Percentiles rank a stretch among this genome's conserved stretches.
Evolutionary conservation across 2,329 filamentous ascomycete genomes (phyloP).

Genomic region (Exophiala alcalophila): DNA sequence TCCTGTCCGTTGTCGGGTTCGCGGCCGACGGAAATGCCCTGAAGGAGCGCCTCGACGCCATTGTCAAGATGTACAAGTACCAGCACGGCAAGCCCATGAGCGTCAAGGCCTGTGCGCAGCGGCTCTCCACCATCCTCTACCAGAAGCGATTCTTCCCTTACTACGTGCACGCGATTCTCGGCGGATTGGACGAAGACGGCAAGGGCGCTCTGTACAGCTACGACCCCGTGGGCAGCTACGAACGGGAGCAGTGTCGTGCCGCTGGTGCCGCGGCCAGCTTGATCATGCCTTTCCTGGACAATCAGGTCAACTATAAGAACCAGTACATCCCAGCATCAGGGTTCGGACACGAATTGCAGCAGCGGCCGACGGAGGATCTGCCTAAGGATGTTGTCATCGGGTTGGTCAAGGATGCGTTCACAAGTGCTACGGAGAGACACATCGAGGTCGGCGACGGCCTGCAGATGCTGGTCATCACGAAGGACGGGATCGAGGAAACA

Average conservation of each 20-base stretch:
- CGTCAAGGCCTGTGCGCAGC: slow-evolving; percentile 90
- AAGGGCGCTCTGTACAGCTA: slow-evolving; percentile 94
- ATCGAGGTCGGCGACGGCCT: slow-evolving; percentile 97
- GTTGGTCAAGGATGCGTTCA: slow-evolving; percentile 94
- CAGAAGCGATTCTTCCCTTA: slow-evolving; percentile 98
- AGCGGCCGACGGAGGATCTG: slow-evolving; percentile 62
- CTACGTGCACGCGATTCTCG: slow-evolving; percentile 93
- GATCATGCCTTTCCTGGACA: slow-evolving; percentile 99
- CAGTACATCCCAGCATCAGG: slow-evolving; percentile 89
- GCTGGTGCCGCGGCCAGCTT: slow-evolving; percentile 87
- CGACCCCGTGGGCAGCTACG: slow-evolving; percentile 96
- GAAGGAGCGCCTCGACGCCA: slow-evolving; percentile 86
- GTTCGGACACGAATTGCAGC: slow-evolving; percentile 73
- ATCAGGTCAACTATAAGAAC: slow-evolving; percentile 99
- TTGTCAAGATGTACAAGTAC: slow-evolving; percentile 99
- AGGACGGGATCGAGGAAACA: slow-evolving; percentile 81
- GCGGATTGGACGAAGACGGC: slow-evolving; percentile 90
- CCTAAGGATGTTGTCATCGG: slow-evolving; percentile 66
- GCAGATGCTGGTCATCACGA: slow-evolving; percentile 92
- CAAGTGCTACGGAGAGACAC: slow-evolving; percentile 95
- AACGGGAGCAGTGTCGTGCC: slow-evolving; percentile 92
- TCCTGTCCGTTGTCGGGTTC: slow-evolving; percentile 93
- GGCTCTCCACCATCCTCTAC: slow-evolving; percentile 93
- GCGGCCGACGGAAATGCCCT: slow-evolving; percentile 91
- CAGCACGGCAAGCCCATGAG: slow-evolving; percentile 96